Evolutionary conservation across 805 yeast species (phyloP), one percentile per base, ranked within the genome.

Genomic region (Jamesozyma gamospora): DNA sequence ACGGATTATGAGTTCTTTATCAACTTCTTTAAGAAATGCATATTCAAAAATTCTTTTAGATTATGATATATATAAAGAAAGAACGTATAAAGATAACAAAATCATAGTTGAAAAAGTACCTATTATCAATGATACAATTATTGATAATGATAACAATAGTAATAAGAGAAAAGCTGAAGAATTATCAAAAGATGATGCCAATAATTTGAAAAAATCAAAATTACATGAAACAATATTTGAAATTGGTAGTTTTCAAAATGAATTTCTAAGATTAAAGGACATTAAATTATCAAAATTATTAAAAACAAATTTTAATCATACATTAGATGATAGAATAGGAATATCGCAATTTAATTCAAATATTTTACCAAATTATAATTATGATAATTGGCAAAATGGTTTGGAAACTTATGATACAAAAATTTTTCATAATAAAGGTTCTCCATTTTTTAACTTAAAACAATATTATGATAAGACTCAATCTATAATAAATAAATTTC

Each of bases 1-100:
- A 2, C 71, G 76, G 48, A 76, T 78, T 37, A 77, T 79, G 73
- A 77, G 83, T 26, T 78, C 86, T 11, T 57, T 82, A 34, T 77
- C 85, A 12, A 72, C 86, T 13, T 72, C 86, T 1, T 62, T 82
- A 44, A 75, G 79, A 51, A 58, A 74, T 1, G 73, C 82, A 1
- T 79, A 79, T 50, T 67, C 69, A 42, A 69, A 71, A 43, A 62
- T 70, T 14, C 46, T 75, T 25, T 42, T 46, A 17, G 55, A 57
- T 1, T 62, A 56, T 42, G 65, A 65, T 36, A 28, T 31, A 13
- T 44, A 47, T 35, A 38, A 34, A 24, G 21, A 11, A 21, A 16
- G 15, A 10, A 10, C 16, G 26, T 14, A 15, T 2, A 15, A 30
- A 8, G 12, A 8, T 18, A 28, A 2, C 19, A 3, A 21, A 19